phyloP scores from a whole-genome alignment of 208 protist species.

The Lotmaria passim region DNA sequence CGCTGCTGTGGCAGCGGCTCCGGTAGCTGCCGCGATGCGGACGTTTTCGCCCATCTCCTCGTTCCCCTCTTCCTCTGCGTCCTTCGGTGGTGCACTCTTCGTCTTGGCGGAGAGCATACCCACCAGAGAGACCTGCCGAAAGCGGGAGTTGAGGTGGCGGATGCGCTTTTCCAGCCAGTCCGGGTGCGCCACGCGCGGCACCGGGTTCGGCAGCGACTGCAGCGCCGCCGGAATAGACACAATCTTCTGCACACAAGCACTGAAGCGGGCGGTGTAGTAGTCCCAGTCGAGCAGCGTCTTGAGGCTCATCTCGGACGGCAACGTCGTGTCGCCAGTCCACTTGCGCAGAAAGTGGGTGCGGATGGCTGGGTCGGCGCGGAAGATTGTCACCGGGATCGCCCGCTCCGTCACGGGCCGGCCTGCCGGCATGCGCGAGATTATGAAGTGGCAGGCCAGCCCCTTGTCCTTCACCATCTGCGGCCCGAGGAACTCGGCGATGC shows the following conservation, averaged over 20 bases:
- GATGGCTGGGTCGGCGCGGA: conserved; percentile 91
- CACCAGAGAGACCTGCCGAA: conserved; percentile 68
- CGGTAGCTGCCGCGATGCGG: neutral
- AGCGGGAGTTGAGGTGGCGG: conserved; percentile 80
- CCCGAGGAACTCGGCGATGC: conserved; percentile 98
- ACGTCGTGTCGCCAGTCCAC: conserved; percentile 91
- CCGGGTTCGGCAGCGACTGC: conserved; percentile 97
- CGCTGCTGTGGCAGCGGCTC: neutral
- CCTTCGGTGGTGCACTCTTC: neutral
- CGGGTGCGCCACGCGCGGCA: conserved; percentile 97
- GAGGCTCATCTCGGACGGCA: conserved; percentile 78
- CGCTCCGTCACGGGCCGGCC: conserved; percentile 97
- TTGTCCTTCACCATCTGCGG: conserved; percentile 98
- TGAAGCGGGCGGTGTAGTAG: conserved; percentile 99
- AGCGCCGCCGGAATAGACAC: conserved; percentile 99
- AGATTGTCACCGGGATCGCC: conserved; percentile 98
- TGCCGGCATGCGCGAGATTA: conserved; percentile 97
- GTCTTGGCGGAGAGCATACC: conserved; percentile 62
- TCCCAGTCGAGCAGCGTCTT: conserved; percentile 98
- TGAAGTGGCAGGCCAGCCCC: conserved; percentile 97
- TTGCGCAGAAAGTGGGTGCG: conserved; percentile 94
- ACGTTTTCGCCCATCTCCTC: conserved; percentile 9
- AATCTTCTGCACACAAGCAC: conserved; percentile 98
- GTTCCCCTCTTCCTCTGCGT: conserved; percentile 10
- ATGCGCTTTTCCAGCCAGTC: conserved; percentile 97